A percentile compares a stretch with the other conserved stretches of the same genome.
These are phyloP conservation scores for Durotheca rogersii DNA, from an alignment of 495 filamentous ascomycete genomes.

Conservation along the genomic window DNA sequence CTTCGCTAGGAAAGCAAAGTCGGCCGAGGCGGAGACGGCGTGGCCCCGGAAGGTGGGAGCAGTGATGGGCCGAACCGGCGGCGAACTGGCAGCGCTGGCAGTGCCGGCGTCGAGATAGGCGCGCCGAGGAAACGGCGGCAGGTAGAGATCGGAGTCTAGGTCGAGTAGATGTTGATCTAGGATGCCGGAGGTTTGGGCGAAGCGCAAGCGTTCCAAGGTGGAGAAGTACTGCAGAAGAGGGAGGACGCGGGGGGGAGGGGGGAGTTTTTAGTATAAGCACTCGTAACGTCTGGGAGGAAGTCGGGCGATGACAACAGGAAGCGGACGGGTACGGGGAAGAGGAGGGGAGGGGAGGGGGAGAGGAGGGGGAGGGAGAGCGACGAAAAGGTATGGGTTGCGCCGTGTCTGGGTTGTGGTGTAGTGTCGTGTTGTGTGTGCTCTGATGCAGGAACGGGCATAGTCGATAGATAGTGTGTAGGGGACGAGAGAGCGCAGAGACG, in stretches of 20 bases:
- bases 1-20: slow-evolving; percentile 69
- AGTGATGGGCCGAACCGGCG: slow-evolving; percentile 31
- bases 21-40: slow-evolving; percentile 51
- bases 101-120: too few relatives aligned
- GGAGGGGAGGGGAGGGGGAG: not conserved
- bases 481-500: not conserved
- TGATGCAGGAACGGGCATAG: slow-evolving; percentile 34
- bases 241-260: too few relatives aligned
- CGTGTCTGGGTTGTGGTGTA: too few relatives aligned
- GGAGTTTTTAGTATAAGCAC: slow-evolving; percentile 20
- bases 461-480: not conserved
- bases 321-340: not conserved
- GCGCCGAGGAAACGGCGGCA: slow-evolving; percentile 37
- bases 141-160: slow-evolving; percentile 46
- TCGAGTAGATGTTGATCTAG: slow-evolving; percentile 30
- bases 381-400: too few relatives aligned
- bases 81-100: slow-evolving; percentile 41
- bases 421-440: too few relatives aligned
- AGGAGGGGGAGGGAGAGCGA: not conserved
- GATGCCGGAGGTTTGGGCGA: slow-evolving; percentile 54
- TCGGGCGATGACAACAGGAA: not conserved
- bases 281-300: slow-evolving; percentile 2
- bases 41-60: slow-evolving; percentile 37
- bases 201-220: slow-evolving; percentile 62
- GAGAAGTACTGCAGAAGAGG: slow-evolving; percentile 63